Evolutionary conservation across 2,329 filamentous ascomycete genomes (phyloP), one percentile per base, ranked within the genome.

Genomic region (Zalaria obscura): DNA sequence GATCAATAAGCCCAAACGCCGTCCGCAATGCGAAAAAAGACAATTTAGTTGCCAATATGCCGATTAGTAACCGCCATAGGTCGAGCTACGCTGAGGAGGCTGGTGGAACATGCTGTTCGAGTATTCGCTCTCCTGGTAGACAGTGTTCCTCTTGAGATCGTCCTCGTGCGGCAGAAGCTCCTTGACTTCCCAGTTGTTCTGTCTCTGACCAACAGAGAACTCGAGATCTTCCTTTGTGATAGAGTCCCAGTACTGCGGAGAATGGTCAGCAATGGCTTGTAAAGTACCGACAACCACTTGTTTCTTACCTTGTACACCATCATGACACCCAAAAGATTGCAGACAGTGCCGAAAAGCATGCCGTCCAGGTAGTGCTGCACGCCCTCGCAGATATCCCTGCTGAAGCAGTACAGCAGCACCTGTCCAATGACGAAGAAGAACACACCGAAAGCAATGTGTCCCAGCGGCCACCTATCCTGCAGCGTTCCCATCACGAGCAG

Each of bases 131-230:
- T 86, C 81, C 36, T 72, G 67, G 61, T 88, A 91, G 36, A 82
- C 63, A 2, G 83, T 87, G 25, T 69, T 69, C 44, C 83, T 75
- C 45, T 82, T 79, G 45, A 89, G 83, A 43, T 91, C 85, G 49
- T 93, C 85, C 51, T 91, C 84, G 36, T 80, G 76, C 11, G 91
- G 70, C 7, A 85, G 48, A 4, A 59, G 72, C 48, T 96, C 89
- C 68, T 96, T 96, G 58, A 96, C 83, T 59, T 98, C 91, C 91
- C 91, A 98, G 61, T 91, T 95, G 67, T 94, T 93, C 65, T 85
- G 83, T 61, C 89, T 85, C 45, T 86, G 86, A 49, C 89, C 89
- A 39, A 98, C 91, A 3, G 87, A 94, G 64, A 98, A 98, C 60
- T 98, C 91, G 50, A 98, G 80, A 61, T 98, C 91, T 65, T 98